Base-by-base conservation (phyloP, 805 yeast species). In the Wickerhamiella musiphila region DNA sequence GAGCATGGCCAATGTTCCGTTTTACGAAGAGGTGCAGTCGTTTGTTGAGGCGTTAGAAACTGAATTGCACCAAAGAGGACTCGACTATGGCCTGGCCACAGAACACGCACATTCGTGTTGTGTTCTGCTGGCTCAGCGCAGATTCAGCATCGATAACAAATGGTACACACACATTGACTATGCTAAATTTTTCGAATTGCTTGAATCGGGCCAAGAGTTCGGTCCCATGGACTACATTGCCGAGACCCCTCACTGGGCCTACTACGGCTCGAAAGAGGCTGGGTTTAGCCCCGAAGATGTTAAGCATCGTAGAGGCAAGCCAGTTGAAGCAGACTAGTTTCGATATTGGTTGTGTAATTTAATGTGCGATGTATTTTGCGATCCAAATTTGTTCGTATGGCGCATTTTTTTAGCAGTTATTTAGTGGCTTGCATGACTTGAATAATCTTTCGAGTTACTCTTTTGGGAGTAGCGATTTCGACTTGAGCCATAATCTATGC, bases 41-140 rank as follows among this genome's bases (percentile, higher is more conserved):
- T 83, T 83, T 52, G 94, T 82, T 4, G 62, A 61, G 29, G 62
- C 59, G 7, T 65, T 83, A 40, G 67, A 69, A 27, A 57, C 58
- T 9, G 82, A 74, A 44, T 62, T 83, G 36, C 60, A 68, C 33
- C 53, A 60, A 9, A 66, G 92, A 44, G 83, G 83, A 1, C 60
- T 76, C 19, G 64, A 63, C 18, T 83, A 84, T 48, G 93, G 72
- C 29, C 61, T 83, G 36, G 94, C 94, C 8, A 93, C 94, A 0
- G 94, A 84, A 53, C 95, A 83, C 52, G 93, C 94, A 0, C 95
- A 83, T 51, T 77, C 93, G 2, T 84, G 94, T 56, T 84, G 94
- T 58, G 76, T 84, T 13, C 60, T 83, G 42, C 69, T 84, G 44
- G 94, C 93, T 0, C 76, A 75, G 41, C 61, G 60, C 24, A 70